Evolutionary conservation across 768 basidiomycete species (phyloP), one percentile per base, ranked within the genome.

Genomic region (Auriculariales sp.): DNA sequence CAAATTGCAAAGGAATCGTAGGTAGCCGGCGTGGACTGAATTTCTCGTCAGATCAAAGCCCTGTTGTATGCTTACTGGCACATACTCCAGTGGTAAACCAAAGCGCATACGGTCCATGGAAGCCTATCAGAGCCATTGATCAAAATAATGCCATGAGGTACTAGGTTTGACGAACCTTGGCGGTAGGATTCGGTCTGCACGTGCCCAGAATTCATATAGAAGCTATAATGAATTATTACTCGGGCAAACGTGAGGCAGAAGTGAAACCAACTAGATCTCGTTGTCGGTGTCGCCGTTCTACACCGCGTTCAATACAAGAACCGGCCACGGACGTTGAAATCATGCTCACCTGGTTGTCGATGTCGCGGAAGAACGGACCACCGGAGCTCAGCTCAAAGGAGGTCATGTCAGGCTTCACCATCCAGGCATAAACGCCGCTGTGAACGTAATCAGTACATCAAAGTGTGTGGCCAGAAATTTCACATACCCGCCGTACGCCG

Each of bases 361-460:
- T 52, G 67, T 69, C 69, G 32, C 71, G 65, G 68, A 72, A 70
- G 61, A 73, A 73, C 15, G 71, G 71, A 12, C 71, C 71, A 47
- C 73, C 73, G 14, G 71, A 73, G 4, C 68, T 68, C n/a, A 61
- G 58, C 52, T 75, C 72, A 50, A 71, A 74, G 33, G 66, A 60
- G 7, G 67, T 64, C n/a, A n/a, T n/a, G 33, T 67, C 62, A 27
- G 71, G 70, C 28, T 73, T 62, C 46, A 72, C 68, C 56, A 71
- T 70, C 49, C 55, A 72, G n/a, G 64, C 69, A 34, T 68, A 71
- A 27, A 71, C 68, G 15, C 67, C 68, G 47, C 63, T 65, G n/a
- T 70, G 71, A 49, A 70, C 70, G 15, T 72, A 69, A 25, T 71
- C 71, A 49, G 73, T n/a, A n/a, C n/a, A n/a, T n/a, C n/a, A n/a